phyloP scores from a whole-genome alignment of 305 asterid genomes.

The Fraxinus xanthoxyloides region DNA sequence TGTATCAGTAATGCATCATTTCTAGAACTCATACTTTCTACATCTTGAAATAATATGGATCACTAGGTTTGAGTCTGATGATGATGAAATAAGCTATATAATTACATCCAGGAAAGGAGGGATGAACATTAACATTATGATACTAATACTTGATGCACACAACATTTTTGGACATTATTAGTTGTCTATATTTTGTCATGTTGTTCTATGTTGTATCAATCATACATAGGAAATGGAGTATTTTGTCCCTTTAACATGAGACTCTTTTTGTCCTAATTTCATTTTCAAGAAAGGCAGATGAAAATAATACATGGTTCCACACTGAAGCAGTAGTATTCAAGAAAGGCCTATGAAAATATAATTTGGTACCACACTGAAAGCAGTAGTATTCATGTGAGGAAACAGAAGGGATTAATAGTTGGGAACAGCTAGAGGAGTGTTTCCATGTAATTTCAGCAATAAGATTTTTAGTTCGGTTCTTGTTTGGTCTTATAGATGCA shows the following conservation, averaged over 20 bases:
- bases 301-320: slow-evolving; percentile 17
- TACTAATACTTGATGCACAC: not conserved
- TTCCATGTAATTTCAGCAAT: not conserved
- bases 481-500: not conserved
- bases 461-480: not conserved
- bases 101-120: not conserved
- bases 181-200: not conserved
- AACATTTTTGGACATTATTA: not conserved
- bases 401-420: slow-evolving; percentile 23
- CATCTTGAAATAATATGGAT: not conserved
- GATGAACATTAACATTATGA: not conserved
- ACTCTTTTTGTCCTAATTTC: not conserved
- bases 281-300: not conserved
- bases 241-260: not conserved
- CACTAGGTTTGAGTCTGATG: not conserved
- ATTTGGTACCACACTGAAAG: slow-evolving; percentile 19
- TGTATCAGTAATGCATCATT: not conserved
- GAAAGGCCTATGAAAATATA: slow-evolving; percentile 11
- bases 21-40: not conserved
- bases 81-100: not conserved
- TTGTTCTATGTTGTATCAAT: no score
- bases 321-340: slow-evolving; percentile 11
- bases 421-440: slow-evolving; percentile 27
- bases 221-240: not conserved
- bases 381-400: slow-evolving; percentile 29